These are phyloP conservation scores for Willaertia magna DNA, from an alignment of 208 protist species.

Conservation along the genomic window DNA sequence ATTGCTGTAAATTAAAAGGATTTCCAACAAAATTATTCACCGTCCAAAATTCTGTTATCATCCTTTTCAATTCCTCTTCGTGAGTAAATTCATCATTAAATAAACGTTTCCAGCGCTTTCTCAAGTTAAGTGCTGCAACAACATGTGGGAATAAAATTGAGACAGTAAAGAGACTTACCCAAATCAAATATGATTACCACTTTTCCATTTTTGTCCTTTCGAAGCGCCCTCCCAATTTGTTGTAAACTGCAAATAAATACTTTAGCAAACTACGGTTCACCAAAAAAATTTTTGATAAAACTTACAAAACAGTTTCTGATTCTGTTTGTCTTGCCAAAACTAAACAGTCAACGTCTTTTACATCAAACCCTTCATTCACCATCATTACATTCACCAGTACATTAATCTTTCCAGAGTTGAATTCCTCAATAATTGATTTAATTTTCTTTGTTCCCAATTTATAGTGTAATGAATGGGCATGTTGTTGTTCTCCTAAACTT, in stretches of 20 bases:
- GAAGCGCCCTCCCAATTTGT: slow-evolving; percentile 10
- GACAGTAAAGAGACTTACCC: too few relatives aligned
- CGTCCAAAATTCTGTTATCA: background rate
- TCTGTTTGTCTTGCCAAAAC: slow-evolving; percentile 21
- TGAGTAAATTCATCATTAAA: background rate
- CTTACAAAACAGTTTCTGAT: slow-evolving; percentile 23
- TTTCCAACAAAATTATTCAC: background rate
- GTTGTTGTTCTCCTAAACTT: too few relatives aligned
- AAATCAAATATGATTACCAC: slow-evolving; percentile 5
- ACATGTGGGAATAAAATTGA: too few relatives aligned
- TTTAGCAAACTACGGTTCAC: too few relatives aligned
- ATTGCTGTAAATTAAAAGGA: background rate
- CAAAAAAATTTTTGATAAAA: too few relatives aligned
- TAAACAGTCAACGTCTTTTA: slow-evolving; percentile 19
- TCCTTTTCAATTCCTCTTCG: background rate
- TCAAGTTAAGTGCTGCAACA: slow-evolving; percentile 18
- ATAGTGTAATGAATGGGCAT: background rate
- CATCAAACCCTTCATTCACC: slow-evolving; percentile 22
- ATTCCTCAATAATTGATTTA: background rate
- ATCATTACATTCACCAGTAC: slow-evolving; percentile 17
- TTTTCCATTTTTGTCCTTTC: slow-evolving; percentile 10
- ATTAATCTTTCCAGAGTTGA: background rate
- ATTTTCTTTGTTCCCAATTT: background rate
- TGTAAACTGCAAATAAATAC: too few relatives aligned
- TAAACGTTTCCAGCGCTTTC: slow-evolving; percentile 1